Evolutionary conservation across 805 yeast genomes (phyloP).

Genomic region (Sugiyamaella chiloensis): DNA sequence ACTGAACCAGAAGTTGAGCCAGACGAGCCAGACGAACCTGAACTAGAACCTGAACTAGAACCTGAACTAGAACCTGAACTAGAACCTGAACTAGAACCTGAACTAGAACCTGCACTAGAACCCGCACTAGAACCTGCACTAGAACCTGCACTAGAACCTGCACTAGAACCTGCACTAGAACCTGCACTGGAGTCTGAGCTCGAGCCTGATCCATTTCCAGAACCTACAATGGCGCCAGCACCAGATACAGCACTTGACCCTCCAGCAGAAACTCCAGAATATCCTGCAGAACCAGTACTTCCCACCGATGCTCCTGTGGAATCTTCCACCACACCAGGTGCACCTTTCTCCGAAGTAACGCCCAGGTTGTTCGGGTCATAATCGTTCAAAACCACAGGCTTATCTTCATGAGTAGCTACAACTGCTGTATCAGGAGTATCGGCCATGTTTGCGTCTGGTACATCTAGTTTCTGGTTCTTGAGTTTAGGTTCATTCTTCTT

Average conservation of each 20-base stretch:
- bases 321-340: constrained; percentile 19
- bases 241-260: neutral
- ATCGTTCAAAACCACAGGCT: constrained; percentile 35
- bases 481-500: constrained; percentile 28
- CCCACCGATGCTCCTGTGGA: constrained; percentile 8
- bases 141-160: neutral
- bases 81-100: constrained; percentile 1
- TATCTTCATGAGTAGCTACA: constrained; percentile 23
- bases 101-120: neutral
- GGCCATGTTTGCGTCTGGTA: constrained; percentile 22
- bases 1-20: neutral
- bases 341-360: constrained; percentile 26
- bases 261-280: neutral
- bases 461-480: constrained; percentile 22
- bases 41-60: neutral
- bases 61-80: neutral
- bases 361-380: constrained; percentile 37
- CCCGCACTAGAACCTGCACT: neutral
- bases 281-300: neutral
- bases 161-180: neutral
- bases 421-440: constrained; percentile 13
- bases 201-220: neutral
- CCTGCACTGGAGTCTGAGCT: neutral
- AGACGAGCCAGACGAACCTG: neutral
- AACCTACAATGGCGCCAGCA: neutral